Percentiles rank a stretch among this genome's conserved stretches.
phyloP scores from a whole-genome alignment of 2,329 filamentous ascomycete genomes.

The Achaetomium macrosporum region DNA sequence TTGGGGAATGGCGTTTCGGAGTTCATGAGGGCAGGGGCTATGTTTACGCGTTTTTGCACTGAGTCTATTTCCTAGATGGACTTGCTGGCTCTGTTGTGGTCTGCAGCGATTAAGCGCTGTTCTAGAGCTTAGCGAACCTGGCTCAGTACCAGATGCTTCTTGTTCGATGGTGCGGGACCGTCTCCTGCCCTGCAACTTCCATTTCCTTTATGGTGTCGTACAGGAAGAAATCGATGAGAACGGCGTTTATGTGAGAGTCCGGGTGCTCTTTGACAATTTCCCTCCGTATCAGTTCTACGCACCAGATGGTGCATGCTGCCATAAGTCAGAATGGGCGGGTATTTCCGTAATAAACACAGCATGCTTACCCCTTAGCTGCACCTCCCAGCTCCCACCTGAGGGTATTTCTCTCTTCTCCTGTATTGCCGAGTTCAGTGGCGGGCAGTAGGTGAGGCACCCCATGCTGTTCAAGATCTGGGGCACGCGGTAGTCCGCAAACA shows the following conservation, averaged over 20 bases:
- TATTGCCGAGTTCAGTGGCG: slow-evolving; percentile 67
- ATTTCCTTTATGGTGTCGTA: slow-evolving; percentile 91
- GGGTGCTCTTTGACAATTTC: slow-evolving; percentile 74
- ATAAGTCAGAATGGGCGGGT: not conserved
- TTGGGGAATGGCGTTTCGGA: slow-evolving; percentile 6
- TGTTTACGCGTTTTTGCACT: too few species aligned
- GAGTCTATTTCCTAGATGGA: not conserved
- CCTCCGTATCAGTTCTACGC: slow-evolving; percentile 77
- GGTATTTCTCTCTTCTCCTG: slow-evolving; percentile 58
- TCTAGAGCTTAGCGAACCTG: not conserved
- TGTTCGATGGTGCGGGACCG: slow-evolving; percentile 78
- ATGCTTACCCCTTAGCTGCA: slow-evolving; percentile 70
- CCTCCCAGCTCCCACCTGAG: slow-evolving; percentile 70
- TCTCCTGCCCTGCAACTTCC: slow-evolving; percentile 57
- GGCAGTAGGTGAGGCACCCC: slow-evolving; percentile 78
- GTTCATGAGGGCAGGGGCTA: not conserved
- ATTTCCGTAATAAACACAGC: not conserved
- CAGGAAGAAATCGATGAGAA: slow-evolving; percentile 93
- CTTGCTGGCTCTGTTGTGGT: not conserved
- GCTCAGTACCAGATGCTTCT: slow-evolving; percentile 87
- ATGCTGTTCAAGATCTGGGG: slow-evolving; percentile 86
- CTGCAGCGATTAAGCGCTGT: not conserved
- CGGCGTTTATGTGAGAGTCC: slow-evolving; percentile 70
- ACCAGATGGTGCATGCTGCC: slow-evolving; percentile 90
- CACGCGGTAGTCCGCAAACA: slow-evolving; percentile 97